Evolutionary conservation across 495 filamentous ascomycete genomes (phyloP).

Genomic region (Tuber umbilicatum): DNA sequence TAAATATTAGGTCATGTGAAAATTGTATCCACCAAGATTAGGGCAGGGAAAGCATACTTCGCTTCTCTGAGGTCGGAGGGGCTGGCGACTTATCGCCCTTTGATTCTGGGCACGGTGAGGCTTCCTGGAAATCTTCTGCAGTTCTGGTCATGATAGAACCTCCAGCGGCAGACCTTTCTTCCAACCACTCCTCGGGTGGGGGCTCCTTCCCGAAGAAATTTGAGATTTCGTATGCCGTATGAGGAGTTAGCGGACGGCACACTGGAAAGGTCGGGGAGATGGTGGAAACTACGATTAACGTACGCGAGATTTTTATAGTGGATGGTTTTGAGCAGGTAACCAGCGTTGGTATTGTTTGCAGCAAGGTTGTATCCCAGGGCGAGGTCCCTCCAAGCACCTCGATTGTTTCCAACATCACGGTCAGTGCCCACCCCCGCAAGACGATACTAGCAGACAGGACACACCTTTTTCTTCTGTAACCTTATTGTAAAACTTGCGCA

Average conservation of each 20-base stretch:
- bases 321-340: conserved; percentile 68
- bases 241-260: conserved; percentile 7
- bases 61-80: conserved; percentile 45
- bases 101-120: conserved; percentile 38
- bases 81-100: conserved; percentile 43
- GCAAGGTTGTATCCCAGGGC: conserved; percentile 60
- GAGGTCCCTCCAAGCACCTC: conserved; percentile 64
- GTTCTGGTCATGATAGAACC: conserved; percentile 70
- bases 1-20: conserved; percentile 33
- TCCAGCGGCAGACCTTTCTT: conserved; percentile 67
- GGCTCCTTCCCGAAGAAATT: conserved; percentile 65
- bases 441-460: background rate
- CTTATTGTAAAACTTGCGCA: conserved; percentile 62
- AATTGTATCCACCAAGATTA: conserved; percentile 8
- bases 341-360: conserved; percentile 60
- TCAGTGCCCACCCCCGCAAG: background rate
- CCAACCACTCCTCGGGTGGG: conserved; percentile 73
- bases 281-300: conserved; percentile 17
- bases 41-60: conserved; percentile 34
- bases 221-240: conserved; percentile 67
- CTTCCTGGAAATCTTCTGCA: conserved; percentile 59
- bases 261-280: background rate
- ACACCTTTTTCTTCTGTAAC: conserved; percentile 62
- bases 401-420: conserved; percentile 18
- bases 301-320: conserved; percentile 76